Base-by-base conservation (phyloP, 805 yeast species). In the Kuraishia piskuri region DNA sequence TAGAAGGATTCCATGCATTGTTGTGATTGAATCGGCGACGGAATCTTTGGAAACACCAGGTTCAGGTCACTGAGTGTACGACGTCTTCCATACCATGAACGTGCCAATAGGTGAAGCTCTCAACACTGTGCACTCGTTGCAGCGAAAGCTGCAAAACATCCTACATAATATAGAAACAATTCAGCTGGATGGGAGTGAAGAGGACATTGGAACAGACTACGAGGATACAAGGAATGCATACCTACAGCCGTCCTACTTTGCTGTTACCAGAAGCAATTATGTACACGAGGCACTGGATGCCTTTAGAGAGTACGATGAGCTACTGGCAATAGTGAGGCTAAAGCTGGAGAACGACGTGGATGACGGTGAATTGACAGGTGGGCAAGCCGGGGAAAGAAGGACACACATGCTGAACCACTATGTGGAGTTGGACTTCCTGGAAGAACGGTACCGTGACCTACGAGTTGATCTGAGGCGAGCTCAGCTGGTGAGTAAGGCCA, bases 401-500 rank as follows among this genome's bases (percentile, higher is more conserved):
- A 3, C 23, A 47, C 9, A 7, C 20, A 21, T 47, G 49, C 7
- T 49, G 20, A 44, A 48, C 40, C 7, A 46, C 7, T 46, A 20
- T 22, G 50, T 48, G 40, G 22, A 46, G 17, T 48, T 20, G 22
- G 50, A 48, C 17, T 17, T 21, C 10, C 44, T 48, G 22, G 24
- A 45, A 19, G 48, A 45, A 21, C 21, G 24, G 48, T 45, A 45
- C n/a, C 8, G 44, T 9, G 67, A 64, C 51, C 50, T 68, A 44
- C 59, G 62, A 25, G 54, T 61, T 7, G 59, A 61, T 14, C 59
- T 67, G 45, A 56, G 74, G 49, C 55, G 52, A 25, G 62, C 68
- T 0, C 63, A 65, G 45, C 50, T 69, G 23, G 50, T 52, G 9
- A 64, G 65, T 3, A 63, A 61, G 48, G 44, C 55, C 3, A 57